Evolutionary conservation across 352 stramenopile species (phyloP).

Genomic region (Globisporangium nodosum): DNA sequence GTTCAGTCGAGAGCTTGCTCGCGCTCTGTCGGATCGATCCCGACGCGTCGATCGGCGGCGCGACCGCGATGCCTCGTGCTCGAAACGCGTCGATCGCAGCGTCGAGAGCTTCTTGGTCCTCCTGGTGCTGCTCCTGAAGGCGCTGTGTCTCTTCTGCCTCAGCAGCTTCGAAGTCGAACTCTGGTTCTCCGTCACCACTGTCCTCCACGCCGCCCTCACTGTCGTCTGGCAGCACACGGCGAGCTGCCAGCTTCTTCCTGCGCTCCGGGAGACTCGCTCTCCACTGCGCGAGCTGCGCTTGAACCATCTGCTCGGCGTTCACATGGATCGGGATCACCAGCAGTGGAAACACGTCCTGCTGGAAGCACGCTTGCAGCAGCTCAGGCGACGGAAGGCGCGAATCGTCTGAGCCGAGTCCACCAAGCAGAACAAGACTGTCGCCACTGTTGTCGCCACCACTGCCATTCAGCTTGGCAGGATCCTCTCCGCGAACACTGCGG

Average conservation of each 20-base stretch:
- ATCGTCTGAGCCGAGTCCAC: conserved; percentile 12
- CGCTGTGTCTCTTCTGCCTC: conserved; percentile 39
- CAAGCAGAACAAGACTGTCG: conserved; percentile 4
- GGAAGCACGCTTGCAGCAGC: conserved; percentile 35
- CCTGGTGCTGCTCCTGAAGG: conserved; percentile 35
- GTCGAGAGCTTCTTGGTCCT: conserved; percentile 33
- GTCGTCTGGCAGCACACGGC: conserved; percentile 2
- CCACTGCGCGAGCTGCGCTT: conserved; percentile 31
- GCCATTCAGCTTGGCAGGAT: background rate
- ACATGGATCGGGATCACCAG: conserved; percentile 39
- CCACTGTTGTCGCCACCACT: background rate
- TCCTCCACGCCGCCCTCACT: conserved; percentile 8
- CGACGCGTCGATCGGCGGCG: conserved; percentile 17
- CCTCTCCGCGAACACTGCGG: background rate
- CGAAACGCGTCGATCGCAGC: conserved; percentile 29
- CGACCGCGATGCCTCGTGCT: conserved; percentile 29
- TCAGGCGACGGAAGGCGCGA: conserved; percentile 26
- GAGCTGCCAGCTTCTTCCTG: conserved; percentile 6
- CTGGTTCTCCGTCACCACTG: conserved; percentile 17
- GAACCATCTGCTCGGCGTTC: conserved; percentile 23
- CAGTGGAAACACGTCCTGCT: conserved; percentile 38
- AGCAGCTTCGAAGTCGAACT: conserved; percentile 24
- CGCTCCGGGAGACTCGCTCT: conserved; percentile 12
- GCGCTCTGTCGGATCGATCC: conserved; percentile 27
- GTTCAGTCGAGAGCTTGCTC: conserved; percentile 19